Evolutionary conservation across 1,139 yeast genomes (phyloP), one percentile per base, ranked within the genome.

Genomic region (Sugiyamaella novakii): DNA sequence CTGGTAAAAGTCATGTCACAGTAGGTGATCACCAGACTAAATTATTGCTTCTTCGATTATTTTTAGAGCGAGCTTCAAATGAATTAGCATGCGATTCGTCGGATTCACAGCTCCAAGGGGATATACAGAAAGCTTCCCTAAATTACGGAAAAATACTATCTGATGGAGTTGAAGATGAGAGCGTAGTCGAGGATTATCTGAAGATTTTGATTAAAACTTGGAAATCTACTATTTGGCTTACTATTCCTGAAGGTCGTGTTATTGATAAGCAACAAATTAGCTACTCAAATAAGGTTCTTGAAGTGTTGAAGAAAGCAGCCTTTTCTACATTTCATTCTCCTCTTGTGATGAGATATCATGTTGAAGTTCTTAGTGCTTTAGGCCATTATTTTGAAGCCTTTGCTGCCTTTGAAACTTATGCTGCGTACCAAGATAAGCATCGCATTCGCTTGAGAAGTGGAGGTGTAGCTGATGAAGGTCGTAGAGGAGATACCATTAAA

Each of bases 251-350:
- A n/a, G 62, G 59, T 6, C 52, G 47, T n/a, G 54, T 62, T 11
- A 35, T 46, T 3, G 54, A 51, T 5, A 48, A 53, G n/a, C 51
- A 41, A 22, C 53, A 55, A 46, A 41, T 53, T 6, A 40, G 54
- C 5, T 49, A 58, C 11, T 52, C 66, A 0, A 30, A 51, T 8
- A 46, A 51, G 3, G 54, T 67, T 8, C 57, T 59, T 6, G 58
- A 54, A 1, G 46, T 66, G 2, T 53, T 75, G 6, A 68, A 67
- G 29, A 59, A 61, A 17, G 75, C 75, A 1, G 63, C 76, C n/a
- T 57, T 66, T 11, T 67, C 69, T 46, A 76, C 82, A 0, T 79
- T 77, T 55, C 81, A 79, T 54, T 78, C 80, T 25, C 68, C 73
- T 5, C 57, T 63, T 7, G 62, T 75, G 12, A 66, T 75, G 70